phyloP scores from a whole-genome alignment of 768 basidiomycete genomes.

The Asterophora parasitica region DNA sequence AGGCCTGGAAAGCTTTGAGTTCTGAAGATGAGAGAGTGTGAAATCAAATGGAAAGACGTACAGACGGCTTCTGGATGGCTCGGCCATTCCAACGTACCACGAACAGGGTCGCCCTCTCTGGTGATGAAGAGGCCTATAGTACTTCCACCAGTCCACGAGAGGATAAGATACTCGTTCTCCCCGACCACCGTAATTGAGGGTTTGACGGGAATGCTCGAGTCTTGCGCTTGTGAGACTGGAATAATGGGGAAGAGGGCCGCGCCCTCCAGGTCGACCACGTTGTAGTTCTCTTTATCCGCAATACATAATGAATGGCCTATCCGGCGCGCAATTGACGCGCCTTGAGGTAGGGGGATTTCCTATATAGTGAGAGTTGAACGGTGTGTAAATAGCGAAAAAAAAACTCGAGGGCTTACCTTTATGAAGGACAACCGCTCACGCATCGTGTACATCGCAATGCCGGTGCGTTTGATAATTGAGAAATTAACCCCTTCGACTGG shows the following conservation, averaged over 20 bases:
- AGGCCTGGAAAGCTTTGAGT: constrained; percentile 42
- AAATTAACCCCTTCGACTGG: constrained; percentile 57
- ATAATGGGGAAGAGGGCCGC: constrained; percentile 68
- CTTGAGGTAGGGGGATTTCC: constrained; percentile 68
- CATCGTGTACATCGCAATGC: constrained; percentile 60
- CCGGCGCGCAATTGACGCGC: constrained; percentile 57
- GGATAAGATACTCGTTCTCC: constrained; percentile 77
- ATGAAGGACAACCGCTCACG: constrained; percentile 59
- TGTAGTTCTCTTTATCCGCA: constrained; percentile 70
- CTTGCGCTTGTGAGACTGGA: constrained; percentile 69
- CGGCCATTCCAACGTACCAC: constrained; percentile 86
- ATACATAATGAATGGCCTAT: constrained; percentile 63
- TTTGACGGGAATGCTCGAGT: constrained; percentile 35
- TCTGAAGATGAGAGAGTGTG: constrained; percentile 1
- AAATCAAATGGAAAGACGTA: constrained; percentile 34
- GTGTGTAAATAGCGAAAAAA: not conserved
- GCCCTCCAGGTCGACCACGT: constrained; percentile 71
- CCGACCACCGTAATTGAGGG: constrained; percentile 74
- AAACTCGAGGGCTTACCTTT: constrained; percentile 37
- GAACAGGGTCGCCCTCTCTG: constrained; percentile 79
- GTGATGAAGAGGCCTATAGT: constrained; percentile 87
- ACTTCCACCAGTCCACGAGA: constrained; percentile 77
- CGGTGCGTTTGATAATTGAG: constrained; percentile 64
- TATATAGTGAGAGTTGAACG: constrained; percentile 20
- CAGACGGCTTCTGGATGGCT: constrained; percentile 72